Evolutionary conservation across 768 basidiomycete genomes (phyloP).

Genomic region (Suillus ampliporus): DNA sequence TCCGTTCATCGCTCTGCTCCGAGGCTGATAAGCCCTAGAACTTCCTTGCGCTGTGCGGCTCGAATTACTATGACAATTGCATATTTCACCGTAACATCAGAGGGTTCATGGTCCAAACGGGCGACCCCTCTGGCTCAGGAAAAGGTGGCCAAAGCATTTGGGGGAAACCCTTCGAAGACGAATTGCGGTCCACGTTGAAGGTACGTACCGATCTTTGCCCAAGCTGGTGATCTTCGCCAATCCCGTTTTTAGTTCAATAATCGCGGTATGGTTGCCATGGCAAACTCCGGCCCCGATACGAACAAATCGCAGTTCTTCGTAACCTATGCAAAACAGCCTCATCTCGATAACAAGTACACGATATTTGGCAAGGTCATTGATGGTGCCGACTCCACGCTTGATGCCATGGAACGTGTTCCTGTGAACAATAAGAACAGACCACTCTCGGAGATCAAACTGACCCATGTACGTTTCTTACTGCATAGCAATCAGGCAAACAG

Average conservation of each 20-base stretch:
- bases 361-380: slow-evolving; percentile 99
- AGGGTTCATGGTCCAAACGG: slow-evolving; percentile 95
- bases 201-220: slow-evolving; percentile 57
- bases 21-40: slow-evolving; percentile 58
- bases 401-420: slow-evolving; percentile 91
- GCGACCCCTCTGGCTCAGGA: slow-evolving; percentile 87
- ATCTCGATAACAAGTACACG: slow-evolving; percentile 93
- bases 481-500: neutral
- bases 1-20: neutral
- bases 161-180: slow-evolving; percentile 91
- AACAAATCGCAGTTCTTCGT: slow-evolving; percentile 95
- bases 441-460: slow-evolving; percentile 81
- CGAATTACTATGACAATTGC: slow-evolving; percentile 83
- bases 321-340: slow-evolving; percentile 90
- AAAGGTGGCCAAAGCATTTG: slow-evolving; percentile 98
- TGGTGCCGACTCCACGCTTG: slow-evolving; percentile 91
- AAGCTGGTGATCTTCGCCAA: neutral
- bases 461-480: slow-evolving; percentile 57
- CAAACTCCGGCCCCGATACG: slow-evolving; percentile 91
- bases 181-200: slow-evolving; percentile 93
- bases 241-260: slow-evolving; percentile 77
- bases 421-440: slow-evolving; percentile 93
- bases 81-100: slow-evolving; percentile 95
- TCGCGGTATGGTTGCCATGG: slow-evolving; percentile 96
- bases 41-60: slow-evolving; percentile 93